These are phyloP conservation scores for Didymella pomorum DNA, from an alignment of 2,329 filamentous ascomycete species.

Conservation along the genomic window DNA sequence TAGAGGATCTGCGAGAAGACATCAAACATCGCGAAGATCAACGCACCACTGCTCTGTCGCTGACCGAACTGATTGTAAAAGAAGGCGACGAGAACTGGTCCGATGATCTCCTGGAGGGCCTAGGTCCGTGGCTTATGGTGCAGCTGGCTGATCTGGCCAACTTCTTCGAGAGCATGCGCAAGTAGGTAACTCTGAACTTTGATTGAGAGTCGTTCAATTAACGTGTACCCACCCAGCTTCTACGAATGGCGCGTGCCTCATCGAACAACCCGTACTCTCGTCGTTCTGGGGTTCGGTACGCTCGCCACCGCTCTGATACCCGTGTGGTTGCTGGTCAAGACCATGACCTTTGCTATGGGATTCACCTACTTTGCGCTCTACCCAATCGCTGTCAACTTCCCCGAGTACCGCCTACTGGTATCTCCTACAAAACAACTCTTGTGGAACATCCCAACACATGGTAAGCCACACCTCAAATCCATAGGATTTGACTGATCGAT, in stretches of 20 bases:
- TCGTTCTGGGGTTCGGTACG: slow-evolving; percentile 31
- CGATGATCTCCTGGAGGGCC: slow-evolving; percentile 32
- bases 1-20: slow-evolving; percentile 39
- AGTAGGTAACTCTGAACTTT: slow-evolving; percentile 23
- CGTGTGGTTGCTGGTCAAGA: slow-evolving; percentile 41
- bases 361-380: slow-evolving; percentile 47
- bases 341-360: slow-evolving; percentile 38
- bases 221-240: slow-evolving; percentile 31
- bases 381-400: slow-evolving; percentile 45
- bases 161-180: slow-evolving; percentile 46
- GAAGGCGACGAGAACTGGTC: slow-evolving; percentile 49
- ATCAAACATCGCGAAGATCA: slow-evolving; percentile 46
- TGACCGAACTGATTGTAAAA: slow-evolving; percentile 50
- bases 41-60: slow-evolving; percentile 39
- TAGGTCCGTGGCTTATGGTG: slow-evolving; percentile 48
- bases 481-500: background rate
- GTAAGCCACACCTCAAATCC: slow-evolving; percentile 8
- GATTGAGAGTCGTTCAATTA: background rate
- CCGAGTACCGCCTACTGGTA: slow-evolving; percentile 48
- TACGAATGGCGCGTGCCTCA: slow-evolving; percentile 49
- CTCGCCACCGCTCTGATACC: slow-evolving; percentile 35
- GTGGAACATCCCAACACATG: slow-evolving; percentile 51
- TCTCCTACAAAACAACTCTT: slow-evolving; percentile 47
- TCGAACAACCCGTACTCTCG: slow-evolving; percentile 38
- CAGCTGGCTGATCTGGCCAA: slow-evolving; percentile 49